Evolutionary conservation across 148 eudicot species (phyloP).

Genomic region (Rhododendron vialii): DNA sequence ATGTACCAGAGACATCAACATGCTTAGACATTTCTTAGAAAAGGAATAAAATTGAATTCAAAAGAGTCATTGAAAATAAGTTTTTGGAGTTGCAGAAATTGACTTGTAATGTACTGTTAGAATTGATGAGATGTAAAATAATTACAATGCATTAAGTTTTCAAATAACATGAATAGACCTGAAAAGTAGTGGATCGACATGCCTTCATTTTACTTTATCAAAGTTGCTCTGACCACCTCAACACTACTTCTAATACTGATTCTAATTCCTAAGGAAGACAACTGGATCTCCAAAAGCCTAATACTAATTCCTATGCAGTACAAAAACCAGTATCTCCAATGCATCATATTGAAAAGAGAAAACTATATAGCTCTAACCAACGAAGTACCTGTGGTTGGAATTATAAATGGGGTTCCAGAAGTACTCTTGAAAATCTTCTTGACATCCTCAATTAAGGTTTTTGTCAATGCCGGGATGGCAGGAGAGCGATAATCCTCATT

Average conservation of each 20-base stretch:
- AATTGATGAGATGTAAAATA: neutral
- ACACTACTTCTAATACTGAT: neutral
- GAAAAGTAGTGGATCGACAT: neutral
- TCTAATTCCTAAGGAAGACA: neutral
- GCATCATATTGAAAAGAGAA: neutral
- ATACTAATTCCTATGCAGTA: neutral
- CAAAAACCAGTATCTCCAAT: neutral
- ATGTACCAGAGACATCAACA: neutral
- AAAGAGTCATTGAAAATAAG: neutral
- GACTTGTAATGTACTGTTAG: no score
- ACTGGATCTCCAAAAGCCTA: neutral
- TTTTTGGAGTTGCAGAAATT: neutral
- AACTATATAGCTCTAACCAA: neutral
- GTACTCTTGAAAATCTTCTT: slow-evolving; percentile 96
- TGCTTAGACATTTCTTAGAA: neutral
- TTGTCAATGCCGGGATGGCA: slow-evolving; percentile 86
- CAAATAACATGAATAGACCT: neutral
- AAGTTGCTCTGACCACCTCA: neutral
- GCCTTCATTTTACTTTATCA: neutral
- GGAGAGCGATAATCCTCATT: slow-evolving; percentile 99
- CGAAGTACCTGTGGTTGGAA: slow-evolving; percentile 87
- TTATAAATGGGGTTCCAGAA: slow-evolving; percentile 76
- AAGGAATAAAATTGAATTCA: neutral
- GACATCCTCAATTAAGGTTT: slow-evolving; percentile 77
- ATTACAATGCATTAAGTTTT: neutral